Evolutionary conservation across 2,329 filamentous ascomycete species (phyloP).

Genomic region (Nothophoma quercina): DNA sequence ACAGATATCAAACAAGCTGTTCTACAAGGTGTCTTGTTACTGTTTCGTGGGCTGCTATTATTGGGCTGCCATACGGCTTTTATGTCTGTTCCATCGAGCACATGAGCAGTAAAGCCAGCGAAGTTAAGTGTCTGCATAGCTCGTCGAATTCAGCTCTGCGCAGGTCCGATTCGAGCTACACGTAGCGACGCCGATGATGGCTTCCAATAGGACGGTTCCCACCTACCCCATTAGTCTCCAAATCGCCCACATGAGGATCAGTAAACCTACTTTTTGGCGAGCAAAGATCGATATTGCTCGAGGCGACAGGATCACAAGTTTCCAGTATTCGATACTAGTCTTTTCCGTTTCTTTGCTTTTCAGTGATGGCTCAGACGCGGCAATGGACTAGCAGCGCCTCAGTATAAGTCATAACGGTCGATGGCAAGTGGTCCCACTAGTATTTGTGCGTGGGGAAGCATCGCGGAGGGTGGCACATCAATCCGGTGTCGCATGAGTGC

Average conservation of each 20-base stretch:
- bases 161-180: constrained; percentile 3
- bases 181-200: not conserved
- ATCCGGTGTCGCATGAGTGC: not conserved
- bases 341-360: constrained; percentile 6
- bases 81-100: not conserved
- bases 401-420: not conserved
- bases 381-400: constrained; percentile 3
- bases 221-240: constrained; percentile 1
- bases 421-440: not conserved
- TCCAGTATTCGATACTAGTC: not conserved
- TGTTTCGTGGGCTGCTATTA: not conserved
- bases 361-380: not conserved
- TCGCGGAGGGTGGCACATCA: not conserved
- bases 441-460: not conserved
- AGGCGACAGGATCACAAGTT: not conserved
- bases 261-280: constrained; percentile 9
- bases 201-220: constrained; percentile 4
- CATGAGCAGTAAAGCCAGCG: not conserved
- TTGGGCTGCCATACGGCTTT: constrained; percentile 1
- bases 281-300: not conserved
- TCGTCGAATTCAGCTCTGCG: not conserved
- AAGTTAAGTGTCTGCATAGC: constrained; percentile 4
- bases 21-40: not conserved
- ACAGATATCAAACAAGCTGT: not conserved
- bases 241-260: not conserved